Conservation (phyloP, 2,329 filamentous ascomycete genomes). For the Sphaerulina vaccinii region DNA sequence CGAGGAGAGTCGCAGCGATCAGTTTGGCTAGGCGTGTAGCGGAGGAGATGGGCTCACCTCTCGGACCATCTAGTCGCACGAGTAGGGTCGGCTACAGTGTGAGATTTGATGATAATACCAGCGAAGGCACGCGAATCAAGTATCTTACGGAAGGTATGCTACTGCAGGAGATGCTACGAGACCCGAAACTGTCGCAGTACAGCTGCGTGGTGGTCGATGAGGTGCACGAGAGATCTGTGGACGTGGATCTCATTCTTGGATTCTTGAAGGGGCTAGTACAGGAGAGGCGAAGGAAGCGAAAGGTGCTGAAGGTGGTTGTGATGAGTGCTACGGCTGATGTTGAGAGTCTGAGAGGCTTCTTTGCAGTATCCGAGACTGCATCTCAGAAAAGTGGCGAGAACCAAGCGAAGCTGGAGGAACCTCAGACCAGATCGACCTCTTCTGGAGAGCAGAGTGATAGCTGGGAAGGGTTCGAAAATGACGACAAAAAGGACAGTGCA, state of each 20-base stretch:
- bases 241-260: constrained; percentile 86
- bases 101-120: constrained; percentile 84
- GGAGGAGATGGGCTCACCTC: constrained; percentile 69
- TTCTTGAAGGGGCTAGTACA: constrained; percentile 79
- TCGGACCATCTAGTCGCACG: constrained; percentile 58
- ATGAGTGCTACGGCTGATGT: constrained; percentile 98
- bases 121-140: constrained; percentile 82
- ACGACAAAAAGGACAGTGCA: too few species aligned
- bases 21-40: constrained; percentile 86
- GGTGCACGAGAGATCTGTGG: constrained; percentile 92
- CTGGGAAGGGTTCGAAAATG: constrained; percentile 28
- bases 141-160: constrained; percentile 96
- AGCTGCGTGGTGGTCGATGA: constrained; percentile 92
- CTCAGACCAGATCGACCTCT: constrained; percentile 10
- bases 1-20: constrained; percentile 87
- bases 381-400: background rate
- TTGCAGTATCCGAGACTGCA: constrained; percentile 46
- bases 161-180: constrained; percentile 84
- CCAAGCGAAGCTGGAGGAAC: background rate
- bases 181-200: constrained; percentile 79
- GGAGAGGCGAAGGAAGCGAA: constrained; percentile 58
- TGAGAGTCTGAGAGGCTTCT: constrained; percentile 73
- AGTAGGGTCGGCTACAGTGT: constrained; percentile 87
- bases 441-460: background rate
- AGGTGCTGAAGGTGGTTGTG: constrained; percentile 80